Evolutionary conservation across 805 yeast genomes (phyloP).

Genomic region (Priceomyces carsonii): DNA sequence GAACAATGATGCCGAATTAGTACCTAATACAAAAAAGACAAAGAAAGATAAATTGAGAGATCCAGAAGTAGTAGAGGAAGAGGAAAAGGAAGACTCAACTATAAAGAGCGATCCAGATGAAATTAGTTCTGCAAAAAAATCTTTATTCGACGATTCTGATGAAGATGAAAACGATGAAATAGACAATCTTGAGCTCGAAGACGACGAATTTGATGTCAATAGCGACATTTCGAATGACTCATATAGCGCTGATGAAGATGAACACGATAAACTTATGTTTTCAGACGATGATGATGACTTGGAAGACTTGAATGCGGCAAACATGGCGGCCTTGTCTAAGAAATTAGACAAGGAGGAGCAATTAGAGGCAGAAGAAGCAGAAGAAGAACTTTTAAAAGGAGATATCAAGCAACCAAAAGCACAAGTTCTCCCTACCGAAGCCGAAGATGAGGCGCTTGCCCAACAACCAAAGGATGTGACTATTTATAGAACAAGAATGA

Average conservation of each 20-base stretch:
- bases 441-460: conserved; percentile 54
- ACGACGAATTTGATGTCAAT: conserved; percentile 43
- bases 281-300: conserved; percentile 71
- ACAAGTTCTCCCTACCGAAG: conserved; percentile 70
- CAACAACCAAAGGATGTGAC: conserved; percentile 72
- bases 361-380: conserved; percentile 47
- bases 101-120: conserved; percentile 42
- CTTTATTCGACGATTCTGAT: conserved; percentile 76
- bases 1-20: conserved; percentile 16
- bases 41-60: conserved; percentile 26
- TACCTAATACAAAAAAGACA: conserved; percentile 12
- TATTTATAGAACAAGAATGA: conserved; percentile 86
- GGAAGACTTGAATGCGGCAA: conserved; percentile 73
- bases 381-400: conserved; percentile 57
- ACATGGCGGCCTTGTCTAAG: conserved; percentile 77
- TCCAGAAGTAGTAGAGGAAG: conserved; percentile 44
- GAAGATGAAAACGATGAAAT: conserved; percentile 54
- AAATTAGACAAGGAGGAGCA: conserved; percentile 62
- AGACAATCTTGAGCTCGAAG: conserved; percentile 33
- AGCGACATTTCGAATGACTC: conserved; percentile 15
- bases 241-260: conserved; percentile 53
- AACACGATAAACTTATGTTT: conserved; percentile 67
- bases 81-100: conserved; percentile 61
- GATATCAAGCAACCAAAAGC: conserved; percentile 71
- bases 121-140: conserved; percentile 65